A percentile compares a stretch with the other conserved stretches of the same genome.
Conservation (phyloP, 2,329 filamentous ascomycete genomes). For the Nemania serpens region DNA sequence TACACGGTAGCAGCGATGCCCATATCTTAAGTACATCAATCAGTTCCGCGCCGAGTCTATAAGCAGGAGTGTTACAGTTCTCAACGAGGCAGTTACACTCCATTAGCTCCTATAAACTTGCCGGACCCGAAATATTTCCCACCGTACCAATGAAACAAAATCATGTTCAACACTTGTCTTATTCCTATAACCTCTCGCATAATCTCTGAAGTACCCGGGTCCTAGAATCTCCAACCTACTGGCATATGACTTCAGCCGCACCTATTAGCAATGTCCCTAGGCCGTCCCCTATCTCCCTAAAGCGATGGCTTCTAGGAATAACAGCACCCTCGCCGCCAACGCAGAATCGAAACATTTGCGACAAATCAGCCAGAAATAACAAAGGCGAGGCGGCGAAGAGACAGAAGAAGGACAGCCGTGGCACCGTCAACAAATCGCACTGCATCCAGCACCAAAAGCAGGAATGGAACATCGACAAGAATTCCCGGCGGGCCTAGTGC, state of each 20-base stretch:
- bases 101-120: neutral
- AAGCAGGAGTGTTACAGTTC: neutral
- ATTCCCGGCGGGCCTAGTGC: conserved; percentile 7
- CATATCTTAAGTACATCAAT: neutral
- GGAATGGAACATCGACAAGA: conserved; percentile 8
- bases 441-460: conserved; percentile 1
- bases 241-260: neutral
- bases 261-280: neutral
- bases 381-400: neutral
- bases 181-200: neutral
- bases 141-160: neutral
- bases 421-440: neutral
- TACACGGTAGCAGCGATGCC: neutral
- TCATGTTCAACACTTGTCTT: neutral
- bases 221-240: neutral
- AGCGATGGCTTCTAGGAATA: conserved; percentile 5
- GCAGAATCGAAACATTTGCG: neutral
- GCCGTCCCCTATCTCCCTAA: neutral
- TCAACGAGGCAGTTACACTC: neutral
- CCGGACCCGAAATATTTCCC: neutral
- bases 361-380: neutral
- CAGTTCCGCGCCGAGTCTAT: neutral
- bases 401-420: neutral
- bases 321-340: neutral
- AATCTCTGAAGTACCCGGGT: neutral